phyloP scores from a whole-genome alignment of 805 yeast species.

The Cyberlindnera euphorbiae region DNA sequence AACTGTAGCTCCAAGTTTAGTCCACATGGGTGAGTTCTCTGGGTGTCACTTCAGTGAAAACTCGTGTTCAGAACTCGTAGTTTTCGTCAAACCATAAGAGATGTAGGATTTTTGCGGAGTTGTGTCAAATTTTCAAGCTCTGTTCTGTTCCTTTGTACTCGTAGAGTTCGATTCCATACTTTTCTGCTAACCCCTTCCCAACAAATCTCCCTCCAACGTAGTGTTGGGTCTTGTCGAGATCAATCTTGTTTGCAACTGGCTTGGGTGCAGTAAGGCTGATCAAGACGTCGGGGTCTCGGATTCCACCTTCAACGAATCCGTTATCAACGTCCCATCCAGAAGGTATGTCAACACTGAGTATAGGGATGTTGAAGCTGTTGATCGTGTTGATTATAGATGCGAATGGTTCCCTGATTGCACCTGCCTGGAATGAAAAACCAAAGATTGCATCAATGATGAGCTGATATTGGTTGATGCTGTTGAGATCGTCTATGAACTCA shows the following conservation, averaged over 20 bases:
- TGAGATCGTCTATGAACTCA: conserved; percentile 43
- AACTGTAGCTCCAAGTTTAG: too few species aligned
- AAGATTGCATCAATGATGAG: conserved; percentile 75
- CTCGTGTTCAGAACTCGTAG: too few species aligned
- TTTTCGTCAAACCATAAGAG: too few species aligned
- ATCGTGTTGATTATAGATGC: conserved; percentile 41
- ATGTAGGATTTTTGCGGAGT: too few species aligned
- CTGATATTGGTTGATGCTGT: conserved; percentile 26
- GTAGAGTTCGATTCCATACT: conserved; percentile 68
- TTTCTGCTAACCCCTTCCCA: conserved; percentile 56
- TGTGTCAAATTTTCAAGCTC: conserved; percentile 34
- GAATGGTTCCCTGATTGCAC: conserved; percentile 77
- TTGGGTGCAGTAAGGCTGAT: conserved; percentile 93
- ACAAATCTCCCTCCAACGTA: conserved; percentile 92
- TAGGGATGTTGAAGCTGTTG: conserved; percentile 40
- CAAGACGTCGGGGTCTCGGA: conserved; percentile 58
- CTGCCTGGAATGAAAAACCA: conserved; percentile 88
- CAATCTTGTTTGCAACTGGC: conserved; percentile 59
- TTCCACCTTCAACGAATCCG: conserved; percentile 55
- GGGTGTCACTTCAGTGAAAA: too few species aligned
- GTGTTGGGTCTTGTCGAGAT: conserved; percentile 39
- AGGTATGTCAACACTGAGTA: conserved; percentile 85
- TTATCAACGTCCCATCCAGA: conserved; percentile 96
- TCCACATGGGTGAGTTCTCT: too few species aligned
- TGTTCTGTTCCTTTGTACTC: conserved; percentile 56